Evolutionary conservation across 2,329 filamentous ascomycete genomes (phyloP).

Genomic region (Aureobasidium sp.): DNA sequence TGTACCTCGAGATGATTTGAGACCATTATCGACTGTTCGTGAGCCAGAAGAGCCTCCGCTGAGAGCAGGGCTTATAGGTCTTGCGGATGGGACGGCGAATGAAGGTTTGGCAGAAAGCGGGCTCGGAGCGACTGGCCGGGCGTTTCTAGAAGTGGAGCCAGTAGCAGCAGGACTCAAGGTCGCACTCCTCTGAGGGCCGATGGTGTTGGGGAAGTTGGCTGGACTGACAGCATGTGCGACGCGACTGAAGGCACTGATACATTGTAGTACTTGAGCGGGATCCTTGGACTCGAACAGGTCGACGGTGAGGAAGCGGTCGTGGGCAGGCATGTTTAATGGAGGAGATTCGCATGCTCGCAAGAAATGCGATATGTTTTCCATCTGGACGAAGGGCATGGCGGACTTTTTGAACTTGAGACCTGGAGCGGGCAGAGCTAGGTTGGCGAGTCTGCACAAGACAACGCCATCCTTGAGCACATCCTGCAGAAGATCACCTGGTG

Average conservation of each 20-base stretch:
- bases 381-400: constrained; percentile 95
- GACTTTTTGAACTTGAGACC: constrained; percentile 87
- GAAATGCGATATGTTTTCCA: constrained; percentile 99
- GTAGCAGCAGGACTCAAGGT: constrained; percentile 33
- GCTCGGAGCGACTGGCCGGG: not conserved
- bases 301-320: constrained; percentile 95
- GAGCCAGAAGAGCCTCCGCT: constrained; percentile 53
- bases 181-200: constrained; percentile 63
- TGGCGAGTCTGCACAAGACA: constrained; percentile 85
- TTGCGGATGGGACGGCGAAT: constrained; percentile 23
- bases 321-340: constrained; percentile 79
- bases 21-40: constrained; percentile 41
- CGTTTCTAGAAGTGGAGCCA: constrained; percentile 16
- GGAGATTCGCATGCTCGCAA: constrained; percentile 77
- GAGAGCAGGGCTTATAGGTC: constrained; percentile 39
- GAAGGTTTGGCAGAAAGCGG: constrained; percentile 17
- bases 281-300: constrained; percentile 95
- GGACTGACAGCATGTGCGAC: constrained; percentile 71
- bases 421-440: constrained; percentile 67
- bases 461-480: constrained; percentile 79
- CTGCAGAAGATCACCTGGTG: constrained; percentile 71
- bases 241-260: constrained; percentile 83
- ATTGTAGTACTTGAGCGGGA: constrained; percentile 91
- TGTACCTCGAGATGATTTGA: constrained; percentile 40
- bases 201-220: constrained; percentile 61